Conservation (phyloP, 2,329 filamentous ascomycete species). For the Calonectria montana region DNA sequence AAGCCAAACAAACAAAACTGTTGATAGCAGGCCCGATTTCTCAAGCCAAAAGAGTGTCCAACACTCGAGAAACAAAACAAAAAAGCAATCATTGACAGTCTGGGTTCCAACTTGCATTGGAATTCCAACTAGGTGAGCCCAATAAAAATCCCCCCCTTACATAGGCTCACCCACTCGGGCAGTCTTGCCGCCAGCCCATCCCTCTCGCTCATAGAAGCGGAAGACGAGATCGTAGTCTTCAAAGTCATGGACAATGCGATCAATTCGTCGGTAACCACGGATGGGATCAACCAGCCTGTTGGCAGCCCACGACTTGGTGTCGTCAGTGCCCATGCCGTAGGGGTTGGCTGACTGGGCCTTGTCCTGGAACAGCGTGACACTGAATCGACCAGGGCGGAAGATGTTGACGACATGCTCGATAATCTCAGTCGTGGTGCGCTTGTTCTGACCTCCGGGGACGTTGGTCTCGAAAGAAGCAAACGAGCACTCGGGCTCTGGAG, state of each 20-base stretch:
- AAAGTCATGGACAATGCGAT: conserved; percentile 96
- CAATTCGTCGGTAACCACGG: conserved; percentile 86
- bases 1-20: not conserved
- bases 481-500: conserved; percentile 95
- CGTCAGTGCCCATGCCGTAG: conserved; percentile 55
- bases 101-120: not conserved
- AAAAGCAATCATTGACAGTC: not conserved
- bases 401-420: conserved; percentile 95
- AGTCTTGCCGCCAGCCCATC: conserved; percentile 69
- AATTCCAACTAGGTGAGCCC: not conserved
- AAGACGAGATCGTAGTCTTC: conserved; percentile 98
- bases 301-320: conserved; percentile 49
- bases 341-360: conserved; percentile 67
- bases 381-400: conserved; percentile 98
- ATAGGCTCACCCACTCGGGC: conserved; percentile 66
- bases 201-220: conserved; percentile 93
- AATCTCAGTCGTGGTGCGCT: conserved; percentile 88
- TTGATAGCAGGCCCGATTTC: not conserved
- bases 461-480: conserved; percentile 99
- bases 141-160: not conserved
- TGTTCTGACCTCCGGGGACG: conserved; percentile 88
- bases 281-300: conserved; percentile 79
- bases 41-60: conserved; percentile 12
- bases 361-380: conserved; percentile 94
- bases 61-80: conserved; percentile 3